Base-by-base conservation (phyloP, 176 grass and related monocot genomes). In the Alloteropsis semialata region DNA sequence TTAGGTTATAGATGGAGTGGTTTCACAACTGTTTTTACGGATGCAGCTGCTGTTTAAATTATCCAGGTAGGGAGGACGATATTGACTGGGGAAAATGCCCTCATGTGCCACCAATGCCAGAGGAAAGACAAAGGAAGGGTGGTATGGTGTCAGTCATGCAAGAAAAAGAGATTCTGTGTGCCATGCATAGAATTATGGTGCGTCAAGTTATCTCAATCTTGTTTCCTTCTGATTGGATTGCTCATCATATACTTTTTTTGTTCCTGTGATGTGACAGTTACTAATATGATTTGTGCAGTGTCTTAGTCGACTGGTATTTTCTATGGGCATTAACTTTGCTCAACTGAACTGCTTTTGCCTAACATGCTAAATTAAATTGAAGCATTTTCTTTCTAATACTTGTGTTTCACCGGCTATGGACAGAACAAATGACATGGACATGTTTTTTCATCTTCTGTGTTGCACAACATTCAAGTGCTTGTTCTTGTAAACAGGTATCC, bases 71-170 rank as follows among this genome's bases (percentile, higher is more conserved):
- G 24, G 55, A 89, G 64, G 81, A 87, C 67, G 51, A 30, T 28
- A 5, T 42, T 90, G 65, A 88, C 46, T 22, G 85, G 88, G 19
- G 43, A 84, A 66, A 75, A 93, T 88, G 84, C 87, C 22, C 65
- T 69, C n/a, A 86, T 79, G 65, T 97, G 94, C 64, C 94, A 97
- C 55, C 94, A 97, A 46, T 94, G 94, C 84, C 84, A 90, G 30
- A 85, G 84, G 59, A 94, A 88, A 38, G 80, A 94, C 37, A 94
- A 88, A 51, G 70, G 37, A 41, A 84, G 81, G 73, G 91, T 94
- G 10, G 51, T 97, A 49, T 42, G 38, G 64, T 97, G 91, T 64
- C 65, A 80, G 22, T 80, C 45, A 60, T 97, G 94, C 85, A 60
- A 59, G 1, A 92, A 33, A 18, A 97, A 83, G 55, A 73, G 87